These are phyloP conservation scores for Otatea glauca DNA, from an alignment of 176 grass and related monocot genomes.

Conservation along the genomic window DNA sequence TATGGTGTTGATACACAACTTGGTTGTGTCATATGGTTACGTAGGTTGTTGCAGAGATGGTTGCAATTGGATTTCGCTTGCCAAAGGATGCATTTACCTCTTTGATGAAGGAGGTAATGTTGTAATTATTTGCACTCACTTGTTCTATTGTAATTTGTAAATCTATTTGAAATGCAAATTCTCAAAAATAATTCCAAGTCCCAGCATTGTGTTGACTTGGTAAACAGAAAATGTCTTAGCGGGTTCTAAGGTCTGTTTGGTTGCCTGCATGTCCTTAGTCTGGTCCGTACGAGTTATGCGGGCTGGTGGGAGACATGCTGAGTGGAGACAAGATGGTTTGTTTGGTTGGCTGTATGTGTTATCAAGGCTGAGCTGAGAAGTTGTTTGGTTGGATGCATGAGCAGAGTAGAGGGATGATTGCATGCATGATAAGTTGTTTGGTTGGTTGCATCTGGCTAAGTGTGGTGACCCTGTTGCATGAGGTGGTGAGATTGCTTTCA, in stretches of 20 bases:
- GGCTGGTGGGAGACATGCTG: no score
- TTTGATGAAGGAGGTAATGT: constrained; percentile 92
- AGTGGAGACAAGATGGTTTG: no score
- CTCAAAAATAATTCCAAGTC: background rate
- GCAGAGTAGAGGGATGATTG: no score
- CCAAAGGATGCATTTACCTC: constrained; percentile 87
- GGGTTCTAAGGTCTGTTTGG: background rate
- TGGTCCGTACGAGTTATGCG: no score
- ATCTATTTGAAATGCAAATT: background rate
- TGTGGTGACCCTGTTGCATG: no score
- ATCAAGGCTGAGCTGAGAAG: no score
- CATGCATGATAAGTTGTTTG: no score
- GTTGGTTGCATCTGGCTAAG: no score
- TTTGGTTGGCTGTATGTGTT: no score
- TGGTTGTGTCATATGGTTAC: constrained; percentile 1
- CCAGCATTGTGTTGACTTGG: constrained; percentile 21
- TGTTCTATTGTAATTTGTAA: background rate
- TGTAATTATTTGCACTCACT: background rate
- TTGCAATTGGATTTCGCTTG: constrained; percentile 87
- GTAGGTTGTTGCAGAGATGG: constrained; percentile 96
- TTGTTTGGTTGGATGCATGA: no score
- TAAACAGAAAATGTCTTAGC: background rate
- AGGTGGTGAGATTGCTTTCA: no score
- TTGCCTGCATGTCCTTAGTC: no score
- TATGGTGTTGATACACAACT: background rate